Evolutionary conservation across 2,329 filamentous ascomycete genomes (phyloP), one percentile per base, ranked within the genome.

Genomic region (Penicillium sclerotigenum): DNA sequence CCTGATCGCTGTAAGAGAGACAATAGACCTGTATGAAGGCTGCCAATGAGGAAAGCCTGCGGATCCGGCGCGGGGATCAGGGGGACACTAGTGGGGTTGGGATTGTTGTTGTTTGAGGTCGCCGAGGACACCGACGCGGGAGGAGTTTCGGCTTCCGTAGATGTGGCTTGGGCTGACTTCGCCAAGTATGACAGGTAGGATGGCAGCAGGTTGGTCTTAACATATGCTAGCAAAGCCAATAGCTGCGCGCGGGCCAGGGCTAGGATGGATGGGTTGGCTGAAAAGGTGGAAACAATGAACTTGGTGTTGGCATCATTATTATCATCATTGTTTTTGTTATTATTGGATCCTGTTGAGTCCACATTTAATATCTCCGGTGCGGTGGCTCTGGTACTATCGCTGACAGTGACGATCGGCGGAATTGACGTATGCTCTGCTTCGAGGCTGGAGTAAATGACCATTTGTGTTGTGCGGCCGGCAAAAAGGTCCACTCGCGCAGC

Each of bases 391-490:
- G 14, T 13, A 31, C 38, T 45, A 24, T 29, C 36, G 49, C 50
- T 50, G 58, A 56, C 29, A 41, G 59, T 26, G 51, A 20, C 46
- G 63, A 65, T 63, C 54, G 52, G 57, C 47, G 52, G 37, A 29
- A 54, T 59, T 58, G 58, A 64, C 52, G 63, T 63, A 56, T 57
- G 52, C 28, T 63, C 59, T 24, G 58, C 59, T 60, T 78, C 75
- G 4, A 76, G 68, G 52, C 71, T 76, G 24, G 73, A 76, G 54
- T 75, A 79, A 18, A 75, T 28, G 63, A 71, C 67, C 20, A 75
- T 65, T 55, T 78, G 75, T n/a, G 75, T 77, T 52, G 76, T 71
- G 13, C 69, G 71, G 28, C 72, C 68, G 18, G 64, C 59, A 50
- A 65, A 66, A 5, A 78, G 65, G 66, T 79, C 75, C 46, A 77